Evolutionary conservation across 768 basidiomycete genomes (phyloP).

Genomic region (Trametopsis cervina): DNA sequence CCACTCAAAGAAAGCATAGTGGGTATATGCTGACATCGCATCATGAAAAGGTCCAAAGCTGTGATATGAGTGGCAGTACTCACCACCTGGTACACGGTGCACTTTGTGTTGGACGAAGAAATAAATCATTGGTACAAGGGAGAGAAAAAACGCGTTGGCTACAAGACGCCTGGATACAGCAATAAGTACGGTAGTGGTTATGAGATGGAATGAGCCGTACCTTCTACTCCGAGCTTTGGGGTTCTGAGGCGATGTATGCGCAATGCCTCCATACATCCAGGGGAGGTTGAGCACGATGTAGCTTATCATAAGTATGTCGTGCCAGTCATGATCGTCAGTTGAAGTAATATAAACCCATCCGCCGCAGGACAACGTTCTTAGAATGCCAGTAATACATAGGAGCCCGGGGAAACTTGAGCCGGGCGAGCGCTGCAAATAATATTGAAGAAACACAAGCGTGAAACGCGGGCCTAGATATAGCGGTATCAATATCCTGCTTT

Average conservation of each 20-base stretch:
- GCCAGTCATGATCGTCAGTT: constrained; percentile 72
- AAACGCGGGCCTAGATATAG: constrained; percentile 61
- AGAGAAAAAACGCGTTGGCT: constrained; percentile 59
- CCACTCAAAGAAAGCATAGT: constrained; percentile 88
- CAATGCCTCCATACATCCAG: constrained; percentile 58
- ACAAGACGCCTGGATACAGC: constrained; percentile 38
- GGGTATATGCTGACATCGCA: constrained; percentile 64
- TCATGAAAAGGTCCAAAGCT: not conserved
- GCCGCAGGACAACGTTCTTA: constrained; percentile 76
- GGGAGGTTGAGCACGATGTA: constrained; percentile 83
- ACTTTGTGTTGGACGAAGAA: constrained; percentile 86
- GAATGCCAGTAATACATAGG: constrained; percentile 54
- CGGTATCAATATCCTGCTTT: not conserved
- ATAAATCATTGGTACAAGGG: constrained; percentile 69
- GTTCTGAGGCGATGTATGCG: not conserved
- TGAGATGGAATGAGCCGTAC: not conserved
- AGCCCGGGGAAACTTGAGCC: constrained; percentile 37
- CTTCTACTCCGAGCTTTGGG: not conserved
- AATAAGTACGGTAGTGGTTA: not conserved
- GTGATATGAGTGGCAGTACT: constrained; percentile 11
- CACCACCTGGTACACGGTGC: constrained; percentile 70
- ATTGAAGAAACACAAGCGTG: constrained; percentile 55
- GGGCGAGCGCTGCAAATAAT: constrained; percentile 44
- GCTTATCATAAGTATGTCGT: constrained; percentile 83
- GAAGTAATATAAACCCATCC: constrained; percentile 93